Evolutionary conservation across 2,329 filamentous ascomycete species (phyloP).

Genomic region (Lecanosticta acicola): DNA sequence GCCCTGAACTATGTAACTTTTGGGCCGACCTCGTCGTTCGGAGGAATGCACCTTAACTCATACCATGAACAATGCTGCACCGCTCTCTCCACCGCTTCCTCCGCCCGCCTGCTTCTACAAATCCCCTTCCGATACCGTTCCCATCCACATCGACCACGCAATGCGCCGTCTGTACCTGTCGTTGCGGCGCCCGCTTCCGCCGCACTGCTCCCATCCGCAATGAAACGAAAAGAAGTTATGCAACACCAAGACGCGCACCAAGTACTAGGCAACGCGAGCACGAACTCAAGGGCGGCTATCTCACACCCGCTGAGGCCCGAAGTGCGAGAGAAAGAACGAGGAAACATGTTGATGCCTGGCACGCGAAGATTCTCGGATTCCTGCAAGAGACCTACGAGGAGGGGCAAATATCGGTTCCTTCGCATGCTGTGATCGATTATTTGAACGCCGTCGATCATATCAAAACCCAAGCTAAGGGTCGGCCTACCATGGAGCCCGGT

Average conservation of each 20-base stretch:
- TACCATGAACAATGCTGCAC: background rate
- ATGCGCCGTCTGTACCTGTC: background rate
- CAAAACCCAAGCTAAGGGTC: background rate
- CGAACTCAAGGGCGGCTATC: no score
- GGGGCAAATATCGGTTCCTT: background rate
- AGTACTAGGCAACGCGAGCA: no score
- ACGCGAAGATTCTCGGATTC: no score
- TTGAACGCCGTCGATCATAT: background rate
- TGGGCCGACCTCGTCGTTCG: no score
- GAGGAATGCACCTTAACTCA: no score
- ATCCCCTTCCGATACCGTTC: background rate
- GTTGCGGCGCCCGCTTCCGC: background rate
- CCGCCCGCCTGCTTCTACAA: background rate
- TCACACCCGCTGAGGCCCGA: background rate
- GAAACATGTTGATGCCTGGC: background rate
- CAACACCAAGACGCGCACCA: no score
- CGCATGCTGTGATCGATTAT: background rate
- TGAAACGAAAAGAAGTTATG: no score
- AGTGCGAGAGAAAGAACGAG: background rate
- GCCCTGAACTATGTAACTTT: no score
- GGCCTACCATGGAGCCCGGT: background rate
- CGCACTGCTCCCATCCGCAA: background rate
- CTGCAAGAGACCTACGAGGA: no score
- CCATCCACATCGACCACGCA: background rate
- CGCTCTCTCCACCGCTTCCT: background rate